Base-by-base conservation (phyloP, 73 alveolate genomes). In the Tetrahymena borealis region DNA sequence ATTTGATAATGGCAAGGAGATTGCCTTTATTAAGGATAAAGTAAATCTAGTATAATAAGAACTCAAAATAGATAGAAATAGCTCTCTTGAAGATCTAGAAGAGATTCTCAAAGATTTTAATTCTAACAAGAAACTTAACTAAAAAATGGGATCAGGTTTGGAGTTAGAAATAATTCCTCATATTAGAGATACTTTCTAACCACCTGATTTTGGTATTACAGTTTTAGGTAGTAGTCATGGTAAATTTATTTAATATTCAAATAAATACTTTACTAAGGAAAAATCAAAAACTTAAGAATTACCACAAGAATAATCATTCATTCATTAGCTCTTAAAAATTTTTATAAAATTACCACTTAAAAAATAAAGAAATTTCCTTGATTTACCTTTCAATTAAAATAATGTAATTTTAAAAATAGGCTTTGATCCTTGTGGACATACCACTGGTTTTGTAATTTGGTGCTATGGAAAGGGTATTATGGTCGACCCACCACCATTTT, bases 401-500 rank as follows among this genome's bases (percentile, higher is more conserved):
- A n/a, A n/a, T n/a, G n/a, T n/a, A n/a, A n/a, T n/a, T n/a, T n/a
- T n/a, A n/a, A n/a, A n/a, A n/a, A n/a, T 7, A 60, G 95, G 95
- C 32, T 93, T 93, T 20, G 95, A 93, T 85, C 95, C 95, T 10
- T 79, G 91, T 40, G 95, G 95, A 2, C 78, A 91, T 2, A 85
- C 93, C 4, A 79, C 95, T 12, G 95, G 95, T 11, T 93, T 79
- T 39, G 91, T 93, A 1, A 79, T 93, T 32, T 93, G 95, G 95
- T 38, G 90, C 28, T 38, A 93, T 85, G 95, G 95, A 15, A 93
- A 92, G 39, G 95, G 95, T 31, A 93, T 93, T 11, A 93, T 93
- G 95, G 95, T 93, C 13, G 95, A 93, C 39, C 95, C 95, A 38
- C 95, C 95, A 79, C 95, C 95, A 85, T 93, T 93, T 77, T 91